phyloP scores from a whole-genome alignment of 2,329 filamentous ascomycete species.

The Clonostachys chloroleuca region DNA sequence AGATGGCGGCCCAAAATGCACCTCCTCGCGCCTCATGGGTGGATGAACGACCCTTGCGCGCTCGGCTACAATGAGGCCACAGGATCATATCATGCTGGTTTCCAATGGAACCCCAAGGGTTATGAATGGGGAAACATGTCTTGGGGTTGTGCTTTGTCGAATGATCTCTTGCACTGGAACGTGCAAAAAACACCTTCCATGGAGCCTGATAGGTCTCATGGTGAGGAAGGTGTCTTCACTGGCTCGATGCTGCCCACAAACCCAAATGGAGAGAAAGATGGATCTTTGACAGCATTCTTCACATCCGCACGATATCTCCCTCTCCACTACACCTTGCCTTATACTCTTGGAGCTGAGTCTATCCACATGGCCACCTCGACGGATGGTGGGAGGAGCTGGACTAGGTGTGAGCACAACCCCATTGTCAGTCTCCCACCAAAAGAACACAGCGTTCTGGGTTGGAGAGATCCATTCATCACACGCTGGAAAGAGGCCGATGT shows the following conservation, averaged over 20 bases:
- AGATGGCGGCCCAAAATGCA: conserved; percentile 2
- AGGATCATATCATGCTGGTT: conserved; percentile 45
- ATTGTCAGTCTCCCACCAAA: conserved; percentile 20
- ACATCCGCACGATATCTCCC: conserved; percentile 24
- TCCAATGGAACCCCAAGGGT: conserved; percentile 39
- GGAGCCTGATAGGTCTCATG: conserved; percentile 33
- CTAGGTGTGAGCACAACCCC: conserved; percentile 19
- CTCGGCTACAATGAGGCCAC: conserved; percentile 41
- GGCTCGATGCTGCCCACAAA: conserved; percentile 45
- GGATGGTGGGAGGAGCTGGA: conserved; percentile 27
- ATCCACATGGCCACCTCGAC: conserved; percentile 29
- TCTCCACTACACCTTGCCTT: conserved; percentile 28
- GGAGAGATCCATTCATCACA: conserved; percentile 24
- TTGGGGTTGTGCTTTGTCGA: conserved; percentile 46
- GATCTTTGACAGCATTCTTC: conserved; percentile 22
- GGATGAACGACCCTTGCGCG: conserved; percentile 40
- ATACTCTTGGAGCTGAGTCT: conserved; percentile 33
- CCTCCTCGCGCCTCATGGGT: conserved; percentile 14
- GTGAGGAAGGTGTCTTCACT: conserved; percentile 46
- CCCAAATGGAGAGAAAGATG: conserved; percentile 28
- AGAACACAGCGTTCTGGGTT: conserved; percentile 18
- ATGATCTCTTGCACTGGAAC: conserved; percentile 31
- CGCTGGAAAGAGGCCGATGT: conserved; percentile 18
- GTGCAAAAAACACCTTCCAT: conserved; percentile 23
- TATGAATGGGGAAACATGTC: conserved; percentile 32